A percentile compares a stretch with the other conserved stretches of the same genome.
phyloP scores from a whole-genome alignment of 495 filamentous ascomycete species.

The Glarea lozoyensis region DNA sequence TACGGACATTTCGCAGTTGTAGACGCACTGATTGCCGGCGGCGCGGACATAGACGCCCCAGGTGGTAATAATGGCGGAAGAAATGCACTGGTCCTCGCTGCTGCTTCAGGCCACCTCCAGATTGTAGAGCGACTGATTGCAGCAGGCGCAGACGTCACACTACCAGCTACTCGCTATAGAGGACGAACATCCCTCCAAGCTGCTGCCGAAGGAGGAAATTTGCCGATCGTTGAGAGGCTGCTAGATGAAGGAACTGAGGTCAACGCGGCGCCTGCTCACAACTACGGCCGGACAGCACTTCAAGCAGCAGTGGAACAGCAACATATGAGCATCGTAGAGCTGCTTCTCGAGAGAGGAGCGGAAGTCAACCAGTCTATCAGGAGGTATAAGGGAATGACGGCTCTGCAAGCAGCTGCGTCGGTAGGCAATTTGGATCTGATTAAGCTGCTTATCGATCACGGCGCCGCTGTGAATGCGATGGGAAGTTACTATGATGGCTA shows the following conservation, averaged over 20 bases:
- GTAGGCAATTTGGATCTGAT: constrained; percentile 2
- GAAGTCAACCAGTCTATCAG: constrained; percentile 6
- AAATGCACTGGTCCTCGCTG: constrained; percentile 17
- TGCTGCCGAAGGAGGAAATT: not conserved
- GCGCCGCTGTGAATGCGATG: constrained; percentile 9
- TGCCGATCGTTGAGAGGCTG: constrained; percentile 3
- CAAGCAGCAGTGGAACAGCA: constrained; percentile 10
- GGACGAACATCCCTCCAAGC: constrained; percentile 1
- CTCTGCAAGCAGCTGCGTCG: constrained; percentile 11
- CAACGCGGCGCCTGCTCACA: not conserved
- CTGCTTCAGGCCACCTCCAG: constrained; percentile 2
- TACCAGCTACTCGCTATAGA: not conserved
- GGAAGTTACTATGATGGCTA: constrained; percentile 1
- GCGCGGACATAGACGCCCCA: constrained; percentile 13
- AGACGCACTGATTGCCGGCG: constrained; percentile 10
- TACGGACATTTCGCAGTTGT: constrained; percentile 10
- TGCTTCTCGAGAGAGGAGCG: constrained; percentile 9
- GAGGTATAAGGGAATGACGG: constrained; percentile 2
- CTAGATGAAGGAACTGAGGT: constrained; percentile 3
- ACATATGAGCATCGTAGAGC: constrained; percentile 7
- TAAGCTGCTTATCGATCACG: constrained; percentile 3
- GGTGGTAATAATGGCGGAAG: not conserved
- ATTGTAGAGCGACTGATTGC: not conserved
- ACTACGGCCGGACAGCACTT: constrained; percentile 7
- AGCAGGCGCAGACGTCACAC: constrained; percentile 1